Evolutionary conservation across 108 stramenopile species (phyloP).

Genomic region (Aurantiochytrium sp.): DNA sequence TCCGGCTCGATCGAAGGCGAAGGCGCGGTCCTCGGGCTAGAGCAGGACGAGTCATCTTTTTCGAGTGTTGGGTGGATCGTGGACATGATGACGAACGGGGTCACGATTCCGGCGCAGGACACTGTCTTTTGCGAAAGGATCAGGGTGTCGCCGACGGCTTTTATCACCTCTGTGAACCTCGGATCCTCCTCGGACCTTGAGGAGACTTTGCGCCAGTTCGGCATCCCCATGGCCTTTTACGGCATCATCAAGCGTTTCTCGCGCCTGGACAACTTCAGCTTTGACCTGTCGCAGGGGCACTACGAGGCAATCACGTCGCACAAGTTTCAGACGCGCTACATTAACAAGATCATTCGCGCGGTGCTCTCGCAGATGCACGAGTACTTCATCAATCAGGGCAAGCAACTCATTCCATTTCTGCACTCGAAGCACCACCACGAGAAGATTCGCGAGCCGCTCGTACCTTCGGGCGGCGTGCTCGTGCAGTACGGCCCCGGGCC

Average conservation of each 20-base stretch:
- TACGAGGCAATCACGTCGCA: neutral
- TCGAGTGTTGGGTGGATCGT: neutral
- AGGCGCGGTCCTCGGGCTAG: neutral
- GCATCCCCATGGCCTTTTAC: neutral
- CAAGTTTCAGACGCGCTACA: neutral
- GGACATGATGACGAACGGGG: neutral
- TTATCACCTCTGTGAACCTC: neutral
- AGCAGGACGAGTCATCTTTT: neutral
- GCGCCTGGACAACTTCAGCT: neutral
- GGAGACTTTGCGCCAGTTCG: neutral
- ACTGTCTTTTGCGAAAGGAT: neutral
- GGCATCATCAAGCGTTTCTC: neutral
- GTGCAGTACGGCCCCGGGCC: neutral
- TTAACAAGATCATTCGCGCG: neutral
- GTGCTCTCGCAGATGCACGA: neutral
- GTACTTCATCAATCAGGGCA: neutral
- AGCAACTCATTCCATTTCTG: neutral
- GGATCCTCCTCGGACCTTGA: neutral
- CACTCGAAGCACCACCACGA: neutral
- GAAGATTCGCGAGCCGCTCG: constrained; percentile 6
- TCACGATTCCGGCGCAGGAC: neutral
- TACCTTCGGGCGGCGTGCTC: neutral
- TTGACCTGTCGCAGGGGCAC: neutral
- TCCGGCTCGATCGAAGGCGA: neutral
- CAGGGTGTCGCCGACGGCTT: neutral